A percentile compares a stretch with the other conserved stretches of the same genome.
These are phyloP conservation scores for Hericium erinaceus DNA, from an alignment of 768 basidiomycete species.

Conservation along the genomic window DNA sequence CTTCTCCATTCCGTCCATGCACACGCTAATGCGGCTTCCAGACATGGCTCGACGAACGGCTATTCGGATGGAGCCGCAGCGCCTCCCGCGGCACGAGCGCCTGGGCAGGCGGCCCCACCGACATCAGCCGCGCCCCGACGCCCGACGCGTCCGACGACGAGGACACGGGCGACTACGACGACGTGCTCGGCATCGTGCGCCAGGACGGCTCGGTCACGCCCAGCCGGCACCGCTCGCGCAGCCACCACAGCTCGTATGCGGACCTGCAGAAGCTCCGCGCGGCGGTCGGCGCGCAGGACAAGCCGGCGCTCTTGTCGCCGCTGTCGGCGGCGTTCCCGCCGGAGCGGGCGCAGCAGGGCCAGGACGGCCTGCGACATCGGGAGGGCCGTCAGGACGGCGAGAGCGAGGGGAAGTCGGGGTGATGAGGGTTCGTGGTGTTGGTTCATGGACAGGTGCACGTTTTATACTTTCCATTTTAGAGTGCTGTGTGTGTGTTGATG, in stretches of 20 bases:
- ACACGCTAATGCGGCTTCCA: constrained; percentile 11
- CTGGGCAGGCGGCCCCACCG: constrained; percentile 62
- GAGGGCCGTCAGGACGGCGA: too few species aligned
- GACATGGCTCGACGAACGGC: constrained; percentile 84
- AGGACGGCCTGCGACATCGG: too few species aligned
- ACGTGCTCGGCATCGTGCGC: constrained; percentile 73
- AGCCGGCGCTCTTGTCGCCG: too few species aligned
- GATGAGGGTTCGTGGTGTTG: too few species aligned
- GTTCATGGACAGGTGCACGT: too few species aligned
- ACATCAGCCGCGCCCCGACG: constrained; percentile 55
- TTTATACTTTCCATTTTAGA: too few species aligned
- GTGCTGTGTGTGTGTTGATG: too few species aligned
- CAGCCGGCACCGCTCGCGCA: constrained; percentile 36
- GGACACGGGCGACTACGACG: constrained; percentile 67
- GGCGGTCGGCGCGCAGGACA: too few species aligned
- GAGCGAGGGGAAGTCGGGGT: too few species aligned
- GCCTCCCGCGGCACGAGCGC: constrained; percentile 67
- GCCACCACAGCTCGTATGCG: constrained; percentile 67
- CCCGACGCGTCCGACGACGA: constrained; percentile 72
- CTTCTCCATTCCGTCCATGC: constrained; percentile 9
- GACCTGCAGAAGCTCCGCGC: constrained; percentile 61
- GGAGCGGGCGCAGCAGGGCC: too few species aligned
- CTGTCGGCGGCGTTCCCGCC: too few species aligned
- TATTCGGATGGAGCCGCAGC: constrained; percentile 85
- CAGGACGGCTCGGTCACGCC: constrained; percentile 54